Conservation (phyloP, 2,329 filamentous ascomycete species). For the Xylaria sp. region DNA sequence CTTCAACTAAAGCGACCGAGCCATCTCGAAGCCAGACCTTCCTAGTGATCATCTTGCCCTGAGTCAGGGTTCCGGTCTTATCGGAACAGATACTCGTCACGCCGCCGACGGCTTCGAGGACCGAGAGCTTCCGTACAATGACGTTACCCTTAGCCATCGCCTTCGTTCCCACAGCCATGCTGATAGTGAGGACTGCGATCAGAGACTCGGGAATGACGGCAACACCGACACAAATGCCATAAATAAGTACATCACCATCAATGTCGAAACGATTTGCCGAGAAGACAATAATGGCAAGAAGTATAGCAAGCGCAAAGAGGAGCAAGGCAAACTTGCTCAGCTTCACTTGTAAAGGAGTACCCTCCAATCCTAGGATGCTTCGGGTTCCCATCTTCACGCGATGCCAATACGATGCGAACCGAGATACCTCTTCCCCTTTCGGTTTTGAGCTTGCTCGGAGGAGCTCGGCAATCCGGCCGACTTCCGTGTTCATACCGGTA, state of each 20-base stretch:
- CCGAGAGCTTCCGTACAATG: constrained; percentile 64
- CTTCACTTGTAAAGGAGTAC: constrained; percentile 84
- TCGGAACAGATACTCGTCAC: constrained; percentile 75
- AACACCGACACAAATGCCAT: constrained; percentile 55
- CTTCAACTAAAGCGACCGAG: constrained; percentile 58
- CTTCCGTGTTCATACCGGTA: constrained; percentile 76
- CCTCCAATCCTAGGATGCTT: constrained; percentile 68
- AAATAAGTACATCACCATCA: constrained; percentile 62
- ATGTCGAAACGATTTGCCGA: constrained; percentile 60
- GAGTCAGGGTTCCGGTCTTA: constrained; percentile 71
- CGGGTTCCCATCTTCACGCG: constrained; percentile 49
- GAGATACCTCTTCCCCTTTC: constrained; percentile 53
- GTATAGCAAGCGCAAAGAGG: constrained; percentile 73
- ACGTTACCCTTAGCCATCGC: constrained; percentile 61
- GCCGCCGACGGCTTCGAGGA: constrained; percentile 69
- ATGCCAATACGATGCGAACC: constrained; percentile 49
- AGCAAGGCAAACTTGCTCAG: constrained; percentile 84
- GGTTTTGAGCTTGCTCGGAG: constrained; percentile 64
- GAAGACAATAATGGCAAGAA: constrained; percentile 67
- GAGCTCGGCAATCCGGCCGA: constrained; percentile 75
- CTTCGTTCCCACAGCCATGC: constrained; percentile 62
- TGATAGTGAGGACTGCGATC: constrained; percentile 68
- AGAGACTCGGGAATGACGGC: constrained; percentile 61
- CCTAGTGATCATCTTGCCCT: constrained; percentile 69
- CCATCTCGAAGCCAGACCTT: constrained; percentile 65